Conservation (phyloP, 371 early-diverging fungal species). For the Actinomortierella wolfii region DNA sequence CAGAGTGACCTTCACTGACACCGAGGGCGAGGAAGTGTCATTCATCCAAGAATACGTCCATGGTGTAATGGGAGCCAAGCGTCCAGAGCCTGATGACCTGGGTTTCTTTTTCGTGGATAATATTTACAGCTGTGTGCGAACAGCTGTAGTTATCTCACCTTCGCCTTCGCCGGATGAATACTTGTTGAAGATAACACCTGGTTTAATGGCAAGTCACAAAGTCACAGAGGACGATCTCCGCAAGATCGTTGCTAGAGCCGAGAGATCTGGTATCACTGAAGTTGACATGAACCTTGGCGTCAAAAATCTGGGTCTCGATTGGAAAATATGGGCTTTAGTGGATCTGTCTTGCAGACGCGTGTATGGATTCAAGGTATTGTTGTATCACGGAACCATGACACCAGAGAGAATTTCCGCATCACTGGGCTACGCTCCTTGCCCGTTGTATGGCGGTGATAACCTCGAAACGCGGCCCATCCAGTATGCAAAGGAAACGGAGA, state of each 20-base stretch:
- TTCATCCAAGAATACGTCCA: constrained; percentile 39
- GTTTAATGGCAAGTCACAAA: background rate
- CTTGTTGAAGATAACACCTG: background rate
- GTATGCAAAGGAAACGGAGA: constrained; percentile 5
- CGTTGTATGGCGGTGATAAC: constrained; percentile 15
- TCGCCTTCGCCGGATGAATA: background rate
- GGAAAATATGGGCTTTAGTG: constrained; percentile 23
- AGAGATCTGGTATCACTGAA: constrained; percentile 14
- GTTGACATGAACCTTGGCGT: constrained; percentile 16
- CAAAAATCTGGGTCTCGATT: constrained; percentile 4
- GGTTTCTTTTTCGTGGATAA: constrained; percentile 40
- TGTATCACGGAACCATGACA: constrained; percentile 11
- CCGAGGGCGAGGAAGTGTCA: constrained; percentile 29
- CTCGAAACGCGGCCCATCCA: constrained; percentile 15
- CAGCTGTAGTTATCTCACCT: background rate
- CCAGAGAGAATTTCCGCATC: constrained; percentile 1
- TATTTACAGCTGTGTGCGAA: constrained; percentile 9
- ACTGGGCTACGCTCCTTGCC: constrained; percentile 20
- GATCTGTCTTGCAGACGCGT: constrained; percentile 23
- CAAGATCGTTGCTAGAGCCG: constrained; percentile 15
- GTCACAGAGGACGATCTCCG: constrained; percentile 8
- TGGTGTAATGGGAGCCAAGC: background rate
- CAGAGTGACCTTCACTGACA: constrained; percentile 21
- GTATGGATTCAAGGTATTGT: constrained; percentile 20
- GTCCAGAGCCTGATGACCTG: constrained; percentile 8